Percentiles rank a stretch among this genome's conserved stretches.
Evolutionary conservation across 805 yeast species (phyloP).

Genomic region (Yarrowia porcina): DNA sequence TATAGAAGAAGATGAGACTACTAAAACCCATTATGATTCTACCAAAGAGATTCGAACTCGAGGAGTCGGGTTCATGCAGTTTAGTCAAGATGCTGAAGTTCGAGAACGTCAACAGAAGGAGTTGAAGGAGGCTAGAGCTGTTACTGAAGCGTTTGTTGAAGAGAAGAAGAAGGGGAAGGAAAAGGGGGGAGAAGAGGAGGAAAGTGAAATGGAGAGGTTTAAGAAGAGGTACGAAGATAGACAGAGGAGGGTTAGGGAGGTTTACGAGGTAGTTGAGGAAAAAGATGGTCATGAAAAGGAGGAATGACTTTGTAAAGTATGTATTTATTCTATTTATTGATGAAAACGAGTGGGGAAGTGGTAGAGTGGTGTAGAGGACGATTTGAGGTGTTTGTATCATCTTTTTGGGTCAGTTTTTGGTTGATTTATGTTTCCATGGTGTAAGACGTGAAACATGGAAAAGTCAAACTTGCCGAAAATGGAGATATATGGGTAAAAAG

Average conservation of each 20-base stretch:
- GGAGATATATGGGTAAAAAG: too few species aligned
- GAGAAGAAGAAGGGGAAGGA: not conserved
- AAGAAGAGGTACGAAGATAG: not conserved
- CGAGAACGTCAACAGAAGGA: not conserved
- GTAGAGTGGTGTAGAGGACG: too few species aligned
- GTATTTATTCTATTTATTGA: slow-evolving; percentile 1
- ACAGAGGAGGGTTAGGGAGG: not conserved
- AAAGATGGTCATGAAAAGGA: too few species aligned
- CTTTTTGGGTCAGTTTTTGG: too few species aligned
- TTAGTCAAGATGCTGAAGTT: not conserved
- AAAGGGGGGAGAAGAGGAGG: not conserved
- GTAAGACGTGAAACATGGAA: too few species aligned
- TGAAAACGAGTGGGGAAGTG: not conserved
- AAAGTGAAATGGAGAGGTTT: not conserved
- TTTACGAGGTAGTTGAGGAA: too few species aligned
- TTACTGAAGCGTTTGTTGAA: not conserved
- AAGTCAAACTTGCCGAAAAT: too few species aligned
- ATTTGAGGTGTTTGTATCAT: too few species aligned
- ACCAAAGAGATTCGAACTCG: slow-evolving; percentile 1
- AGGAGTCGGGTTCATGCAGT: slow-evolving; percentile 14
- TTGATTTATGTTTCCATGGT: too few species aligned
- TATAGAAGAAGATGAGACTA: not conserved
- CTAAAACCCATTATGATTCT: not conserved
- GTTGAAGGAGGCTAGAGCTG: slow-evolving; percentile 12
- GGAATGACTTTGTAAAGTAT: too few species aligned